Evolutionary conservation across 1,139 yeast genomes (phyloP), one percentile per base, ranked within the genome.

Genomic region (Suhomyces chickasaworum): DNA sequence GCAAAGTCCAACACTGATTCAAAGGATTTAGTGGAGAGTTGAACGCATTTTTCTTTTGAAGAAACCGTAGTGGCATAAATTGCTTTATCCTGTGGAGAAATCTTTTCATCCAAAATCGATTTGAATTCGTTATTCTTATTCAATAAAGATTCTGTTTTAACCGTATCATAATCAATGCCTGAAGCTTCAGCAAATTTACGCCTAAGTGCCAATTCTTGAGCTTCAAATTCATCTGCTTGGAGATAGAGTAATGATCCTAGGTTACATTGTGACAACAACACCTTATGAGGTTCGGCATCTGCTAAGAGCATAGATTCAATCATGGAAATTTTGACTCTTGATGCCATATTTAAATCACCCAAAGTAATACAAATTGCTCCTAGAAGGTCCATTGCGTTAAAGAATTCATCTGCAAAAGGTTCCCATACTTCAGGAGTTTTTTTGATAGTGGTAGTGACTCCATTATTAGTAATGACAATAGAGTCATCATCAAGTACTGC

Each of bases 271-370:
- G 86, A 79, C 57, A 84, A 68, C 35, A 87, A 64, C 35, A 84
- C 69, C 54, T 84, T 86, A 30, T 84, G 83, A 0, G 86, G 80
- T 20, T 83, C 83, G 54, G 80, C 80, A 38, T 86, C 88, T 0
- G 91, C 87, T 54, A 80, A 67, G 12, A 84, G 69, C 95, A 86
- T 87, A 76, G 88, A 78, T 57, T 83, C 83, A 8, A 87, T 83
- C 51, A 89, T 81, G 20, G 85, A 77, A 49, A 83, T 72, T 55
- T 84, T 86, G 37, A 86, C 76, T 46, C 80, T 73, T 18, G 84
- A 68, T 0, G 95, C 91, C 48, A 79, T 69, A 18, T 78, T 71
- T 44, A 83, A 68, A 59, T 86, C 91, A 8, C 90, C 89, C 6
- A 83, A 73, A 1, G 86, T 75, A 16, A 86, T 64, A 53, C 88